Conservation (phyloP, 495 filamentous ascomycete genomes). For the Chaetomium tenue region DNA sequence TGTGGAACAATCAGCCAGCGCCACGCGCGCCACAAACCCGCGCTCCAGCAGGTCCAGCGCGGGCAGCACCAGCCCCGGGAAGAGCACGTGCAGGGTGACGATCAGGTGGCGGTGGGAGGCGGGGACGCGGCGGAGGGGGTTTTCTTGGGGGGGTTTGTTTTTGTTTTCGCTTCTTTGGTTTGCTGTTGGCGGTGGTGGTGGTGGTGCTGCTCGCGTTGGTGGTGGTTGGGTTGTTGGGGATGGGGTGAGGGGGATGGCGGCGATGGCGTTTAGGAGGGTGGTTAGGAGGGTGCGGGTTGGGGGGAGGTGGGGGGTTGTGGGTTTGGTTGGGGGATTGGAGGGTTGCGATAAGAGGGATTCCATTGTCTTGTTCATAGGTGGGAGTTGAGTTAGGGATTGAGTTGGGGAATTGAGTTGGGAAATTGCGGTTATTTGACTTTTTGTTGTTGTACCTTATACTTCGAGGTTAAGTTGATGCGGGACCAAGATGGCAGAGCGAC, state of each 20-base stretch:
- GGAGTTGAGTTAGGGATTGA: not conserved
- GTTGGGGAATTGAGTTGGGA: not conserved
- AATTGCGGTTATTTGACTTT: not conserved
- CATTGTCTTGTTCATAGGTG: not conserved
- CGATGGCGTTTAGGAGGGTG: slow-evolving; percentile 45
- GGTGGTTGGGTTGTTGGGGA: not conserved
- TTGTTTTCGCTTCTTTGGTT: not conserved
- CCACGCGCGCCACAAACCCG: slow-evolving; percentile 54
- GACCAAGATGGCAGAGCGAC: too few relatives aligned
- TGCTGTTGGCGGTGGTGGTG: not conserved
- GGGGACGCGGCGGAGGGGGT: slow-evolving; percentile 45
- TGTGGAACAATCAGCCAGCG: slow-evolving; percentile 14
- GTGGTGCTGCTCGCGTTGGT: too few relatives aligned
- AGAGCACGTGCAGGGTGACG: slow-evolving; percentile 63
- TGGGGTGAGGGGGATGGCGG: slow-evolving; percentile 35
- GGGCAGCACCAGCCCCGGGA: slow-evolving; percentile 61
- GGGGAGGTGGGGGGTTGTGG: slow-evolving; percentile 36
- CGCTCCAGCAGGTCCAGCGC: slow-evolving; percentile 83
- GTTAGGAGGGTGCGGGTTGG: slow-evolving; percentile 42
- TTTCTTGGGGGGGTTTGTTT: slow-evolving; percentile 38
- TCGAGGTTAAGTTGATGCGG: not conserved
- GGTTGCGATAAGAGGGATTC: not conserved
- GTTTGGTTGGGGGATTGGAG: not conserved
- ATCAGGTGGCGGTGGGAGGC: slow-evolving; percentile 46
- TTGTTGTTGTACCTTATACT: not conserved